Base-by-base conservation (phyloP, 83 land plant genomes). In the Thuja plicata region DNA sequence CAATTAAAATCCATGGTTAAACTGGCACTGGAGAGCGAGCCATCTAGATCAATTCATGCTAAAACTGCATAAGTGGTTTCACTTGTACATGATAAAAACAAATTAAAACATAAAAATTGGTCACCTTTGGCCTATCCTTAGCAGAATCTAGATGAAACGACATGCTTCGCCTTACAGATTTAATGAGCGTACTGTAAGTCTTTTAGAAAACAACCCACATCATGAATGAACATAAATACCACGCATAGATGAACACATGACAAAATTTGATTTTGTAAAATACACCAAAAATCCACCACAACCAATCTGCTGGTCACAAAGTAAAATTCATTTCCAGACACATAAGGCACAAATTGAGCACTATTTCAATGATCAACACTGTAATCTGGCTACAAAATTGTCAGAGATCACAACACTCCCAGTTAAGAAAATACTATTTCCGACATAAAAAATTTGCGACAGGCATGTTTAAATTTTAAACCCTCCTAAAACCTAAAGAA, bases 341-440 rank as follows among this genome's bases (percentile, higher is more conserved):
- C 43, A 43, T 2, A 83, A 46, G 32, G 57, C 86, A 83, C 8
- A 13, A 24, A 83, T 45, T 3, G 30, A 12, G 55, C 86, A 83
- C 45, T n/a, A 83, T n/a, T 30, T 27, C 57, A 30, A 19, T 15
- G 55, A 48, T 12, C 77, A 46, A 1, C 27, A 82, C 12, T 43
- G 4, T 30, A 6, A 83, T 1, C 57, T n/a, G 57, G 13, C 34
- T n/a, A 48, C 34, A n/a, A 83, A 11, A n/a, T 11, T 0, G n/a
- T 45, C 85, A 46, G 34, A 83, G 24, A 24, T 41, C 15, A 46
- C n/a, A 83, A 45, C 1, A 15, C 37, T 32, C 37, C 35, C 37
- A 48, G 57, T 83, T n/a, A 30, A 83, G 57, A 48, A 48, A 55
- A 83, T 83, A 83, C 86, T 48, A 83, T n/a, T 83, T n/a, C 34